Evolutionary conservation across 1,284 basidiomycete species (phyloP), one percentile per base, ranked within the genome.

Genomic region (Cutaneotrichosporon cutaneum): DNA sequence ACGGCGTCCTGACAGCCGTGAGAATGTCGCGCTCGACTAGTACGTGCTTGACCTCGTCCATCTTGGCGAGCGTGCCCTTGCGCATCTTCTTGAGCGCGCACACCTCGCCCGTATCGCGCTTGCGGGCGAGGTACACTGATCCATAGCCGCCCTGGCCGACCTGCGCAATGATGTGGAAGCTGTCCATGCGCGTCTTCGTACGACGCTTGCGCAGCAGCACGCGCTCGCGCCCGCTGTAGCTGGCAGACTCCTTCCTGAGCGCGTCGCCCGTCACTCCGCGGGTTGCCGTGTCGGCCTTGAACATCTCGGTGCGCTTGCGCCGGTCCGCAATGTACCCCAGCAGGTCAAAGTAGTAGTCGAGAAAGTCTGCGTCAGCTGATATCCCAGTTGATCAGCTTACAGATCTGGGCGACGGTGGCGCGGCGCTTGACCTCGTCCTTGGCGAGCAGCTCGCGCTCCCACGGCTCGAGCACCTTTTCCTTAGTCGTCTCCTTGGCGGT

Each of bases 121-220:
- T 95, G 52, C 94, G 83, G 4, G 94, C 94, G 47, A 97, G 83
- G 76, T 89, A 97, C 32, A 97, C 94, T 68, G 96, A 94, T 10
- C 94, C 94, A 79, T 96, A 97, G 2, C 94, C 94, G 22, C 94
- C 94, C 81, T 97, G 94, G 2, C 94, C 94, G 55, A 97, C 92
- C 71, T 97, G 94, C 1, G 92, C 92, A 69, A 97, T 94, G 77
- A 96, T 95, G 72, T 94, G 78, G 78, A 95, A 96, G 74, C 94
- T 89, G 62, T 96, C 89, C 42, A 96, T 86, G 64, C 87, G 85
- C 57, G 95, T 83, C 79, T 95, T 94, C 21, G 90, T 88, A 48
- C 92, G 85, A 22, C 94, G 85, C 69, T 90, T 88, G 58, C 94
- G 85, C n/a, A 97, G 83, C 3, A 95, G 76, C 3, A 94, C 92